A percentile compares a stretch with the other conserved stretches of the same genome.
These are phyloP conservation scores for Ballota nigra DNA, from an alignment of 257 asterid genomes.

Conservation along the genomic window DNA sequence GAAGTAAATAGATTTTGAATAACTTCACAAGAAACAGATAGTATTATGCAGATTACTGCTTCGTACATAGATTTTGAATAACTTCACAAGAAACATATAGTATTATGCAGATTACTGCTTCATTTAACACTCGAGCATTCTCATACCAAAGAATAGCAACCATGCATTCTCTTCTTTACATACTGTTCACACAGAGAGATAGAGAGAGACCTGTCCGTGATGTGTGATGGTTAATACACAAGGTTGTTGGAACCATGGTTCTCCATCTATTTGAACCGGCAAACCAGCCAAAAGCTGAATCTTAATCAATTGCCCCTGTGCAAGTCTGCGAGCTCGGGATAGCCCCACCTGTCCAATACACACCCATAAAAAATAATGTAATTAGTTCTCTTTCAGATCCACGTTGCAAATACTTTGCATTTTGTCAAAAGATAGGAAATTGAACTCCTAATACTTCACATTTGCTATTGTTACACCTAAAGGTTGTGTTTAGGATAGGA, in stretches of 20 bases:
- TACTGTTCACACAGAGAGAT: background rate
- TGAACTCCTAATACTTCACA: background rate
- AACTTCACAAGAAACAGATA: conserved; percentile 4
- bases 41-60: background rate
- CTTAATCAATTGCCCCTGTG: conserved; percentile 92
- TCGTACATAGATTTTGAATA: background rate
- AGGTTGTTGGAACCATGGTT: conserved; percentile 95
- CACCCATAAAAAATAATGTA: background rate
- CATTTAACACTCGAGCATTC: background rate
- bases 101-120: background rate
- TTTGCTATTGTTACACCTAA: background rate
- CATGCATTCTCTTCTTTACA: no score
- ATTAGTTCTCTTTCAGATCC: conserved; percentile 14
- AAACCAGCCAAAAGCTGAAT: conserved; percentile 84
- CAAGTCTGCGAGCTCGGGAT: conserved; percentile 93
- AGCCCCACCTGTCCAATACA: conserved; percentile 73
- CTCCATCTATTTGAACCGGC: conserved; percentile 97
- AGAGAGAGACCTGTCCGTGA: conserved; percentile 78
- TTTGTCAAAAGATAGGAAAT: background rate
- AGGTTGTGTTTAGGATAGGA: background rate
- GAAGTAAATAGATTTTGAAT: background rate
- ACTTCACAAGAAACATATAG: background rate
- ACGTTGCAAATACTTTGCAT: conserved; percentile 10
- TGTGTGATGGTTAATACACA: conserved; percentile 81
- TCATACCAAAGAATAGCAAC: background rate